phyloP scores from a whole-genome alignment of 1,284 basidiomycete genomes.

The Cutaneotrichosporon sp. region DNA sequence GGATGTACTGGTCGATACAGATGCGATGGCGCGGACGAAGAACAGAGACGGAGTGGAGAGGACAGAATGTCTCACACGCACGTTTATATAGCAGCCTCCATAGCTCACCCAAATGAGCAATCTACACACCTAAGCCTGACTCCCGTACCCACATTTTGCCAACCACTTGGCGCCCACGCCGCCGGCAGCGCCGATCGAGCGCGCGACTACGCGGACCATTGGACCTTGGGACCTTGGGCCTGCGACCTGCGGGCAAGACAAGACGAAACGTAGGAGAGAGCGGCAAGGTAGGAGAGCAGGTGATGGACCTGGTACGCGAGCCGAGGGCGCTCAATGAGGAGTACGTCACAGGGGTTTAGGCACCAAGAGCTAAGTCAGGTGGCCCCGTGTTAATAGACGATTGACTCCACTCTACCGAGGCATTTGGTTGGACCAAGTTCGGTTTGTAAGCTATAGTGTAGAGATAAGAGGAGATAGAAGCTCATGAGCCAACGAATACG shows the following conservation, averaged over 20 bases:
- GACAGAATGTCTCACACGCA: not conserved
- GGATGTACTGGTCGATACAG: not conserved
- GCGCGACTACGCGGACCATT: no score
- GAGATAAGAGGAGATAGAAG: no score
- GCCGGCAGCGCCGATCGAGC: not conserved
- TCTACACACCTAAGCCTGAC: not conserved
- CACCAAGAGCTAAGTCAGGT: no score
- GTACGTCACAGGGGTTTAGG: no score
- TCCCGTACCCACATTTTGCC: not conserved
- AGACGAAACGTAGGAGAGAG: no score
- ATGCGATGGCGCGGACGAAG: not conserved
- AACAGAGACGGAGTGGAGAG: not conserved
- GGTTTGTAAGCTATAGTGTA: no score
- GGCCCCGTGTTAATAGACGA: no score
- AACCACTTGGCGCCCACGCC: not conserved
- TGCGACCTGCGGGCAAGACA: not conserved
- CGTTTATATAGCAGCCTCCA: not conserved
- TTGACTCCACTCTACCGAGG: no score
- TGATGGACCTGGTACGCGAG: no score
- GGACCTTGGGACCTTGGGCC: not conserved
- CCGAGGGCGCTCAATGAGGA: no score
- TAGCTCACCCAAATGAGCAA: not conserved
- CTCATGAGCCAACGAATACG: no score
- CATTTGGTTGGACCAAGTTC: no score
- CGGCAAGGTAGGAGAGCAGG: not conserved